phyloP scores from a whole-genome alignment of 202 grass and related monocot species.

The Cymbopogon flexuosus region DNA sequence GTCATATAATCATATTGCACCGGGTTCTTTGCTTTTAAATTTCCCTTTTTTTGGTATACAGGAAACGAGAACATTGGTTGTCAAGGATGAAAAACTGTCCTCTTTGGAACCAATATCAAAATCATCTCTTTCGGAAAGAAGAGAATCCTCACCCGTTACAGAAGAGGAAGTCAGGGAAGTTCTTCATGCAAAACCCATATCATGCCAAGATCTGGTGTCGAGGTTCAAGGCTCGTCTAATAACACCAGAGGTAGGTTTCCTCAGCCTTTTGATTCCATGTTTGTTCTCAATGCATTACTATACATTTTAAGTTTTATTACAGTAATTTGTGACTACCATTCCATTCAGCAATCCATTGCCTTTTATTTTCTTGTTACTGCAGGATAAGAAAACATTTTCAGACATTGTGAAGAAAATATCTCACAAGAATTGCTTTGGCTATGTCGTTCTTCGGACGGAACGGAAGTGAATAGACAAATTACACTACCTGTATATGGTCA shows the following conservation, averaged over 20 bases:
- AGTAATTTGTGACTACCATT: background rate
- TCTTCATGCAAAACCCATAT: constrained; percentile 39
- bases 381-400: constrained; percentile 60
- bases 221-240: constrained; percentile 58
- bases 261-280: background rate
- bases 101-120: constrained; percentile 30
- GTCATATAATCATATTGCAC: constrained; percentile 4
- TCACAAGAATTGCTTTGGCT: constrained; percentile 43
- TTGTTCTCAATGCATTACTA: background rate
- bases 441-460: constrained; percentile 46
- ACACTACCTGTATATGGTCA: constrained; percentile 27
- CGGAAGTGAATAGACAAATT: constrained; percentile 40
- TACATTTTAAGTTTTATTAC: background rate
- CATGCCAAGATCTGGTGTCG: constrained; percentile 50
- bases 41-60: constrained; percentile 19
- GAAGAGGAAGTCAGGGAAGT: constrained; percentile 73
- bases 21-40: background rate
- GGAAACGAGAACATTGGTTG: constrained; percentile 28
- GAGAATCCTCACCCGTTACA: constrained; percentile 38
- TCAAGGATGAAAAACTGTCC: constrained; percentile 51
- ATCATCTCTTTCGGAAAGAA: constrained; percentile 15
- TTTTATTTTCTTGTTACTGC: constrained; percentile 30
- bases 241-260: constrained; percentile 48
- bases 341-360: background rate
- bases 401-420: constrained; percentile 49